Conservation (phyloP, 768 basidiomycete species). For the Boletus reticuloceps region DNA sequence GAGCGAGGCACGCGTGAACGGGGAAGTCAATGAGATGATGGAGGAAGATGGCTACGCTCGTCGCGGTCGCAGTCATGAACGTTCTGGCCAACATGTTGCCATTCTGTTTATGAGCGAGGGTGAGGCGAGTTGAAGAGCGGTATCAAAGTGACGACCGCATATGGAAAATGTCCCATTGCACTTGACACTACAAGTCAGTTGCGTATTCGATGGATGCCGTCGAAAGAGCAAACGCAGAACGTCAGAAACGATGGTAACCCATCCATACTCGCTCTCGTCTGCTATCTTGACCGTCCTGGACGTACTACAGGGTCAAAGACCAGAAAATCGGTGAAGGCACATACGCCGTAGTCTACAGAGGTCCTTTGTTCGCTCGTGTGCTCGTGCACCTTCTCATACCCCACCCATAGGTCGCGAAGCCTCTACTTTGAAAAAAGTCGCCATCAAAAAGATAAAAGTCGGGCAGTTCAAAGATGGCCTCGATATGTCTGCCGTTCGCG, state of each 20-base stretch:
- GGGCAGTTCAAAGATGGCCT: constrained; percentile 97
- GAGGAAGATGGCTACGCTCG: constrained; percentile 11
- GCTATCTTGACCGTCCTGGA: constrained; percentile 10
- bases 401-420: constrained; percentile 61
- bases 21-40: constrained; percentile 32
- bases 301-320: constrained; percentile 65
- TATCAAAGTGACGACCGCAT: not conserved
- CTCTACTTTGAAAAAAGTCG: constrained; percentile 77
- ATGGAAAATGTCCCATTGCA: constrained; percentile 3
- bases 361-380: constrained; percentile 36
- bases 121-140: too few species aligned
- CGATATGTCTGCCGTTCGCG: constrained; percentile 98
- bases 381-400: not conserved
- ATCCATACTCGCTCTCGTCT: not conserved
- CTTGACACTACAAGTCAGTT: too few species aligned
- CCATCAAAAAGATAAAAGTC: constrained; percentile 98
- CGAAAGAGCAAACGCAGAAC: constrained; percentile 71
- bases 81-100: constrained; percentile 28
- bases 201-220: constrained; percentile 66
- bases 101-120: constrained; percentile 6
- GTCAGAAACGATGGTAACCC: constrained; percentile 65
- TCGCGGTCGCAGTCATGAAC: constrained; percentile 15
- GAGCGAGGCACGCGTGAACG: constrained; percentile 38
- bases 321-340: constrained; percentile 88
- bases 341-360: constrained; percentile 94